Base-by-base conservation (phyloP, 768 basidiomycete species). In the Macrolepiota fuliginosa region DNA sequence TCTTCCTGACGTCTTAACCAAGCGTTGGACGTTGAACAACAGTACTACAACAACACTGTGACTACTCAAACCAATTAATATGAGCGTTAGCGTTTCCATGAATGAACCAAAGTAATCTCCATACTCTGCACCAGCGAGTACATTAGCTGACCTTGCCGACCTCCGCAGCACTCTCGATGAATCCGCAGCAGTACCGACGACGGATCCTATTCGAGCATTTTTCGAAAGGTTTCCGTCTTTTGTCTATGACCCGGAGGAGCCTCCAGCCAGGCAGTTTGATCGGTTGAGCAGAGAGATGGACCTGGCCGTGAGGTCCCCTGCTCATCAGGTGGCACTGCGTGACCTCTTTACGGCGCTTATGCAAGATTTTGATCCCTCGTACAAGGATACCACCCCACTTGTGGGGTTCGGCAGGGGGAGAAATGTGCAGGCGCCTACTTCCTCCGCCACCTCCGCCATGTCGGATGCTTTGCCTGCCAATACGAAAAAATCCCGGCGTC, bases 301-400 rank as follows among this genome's bases (percentile, higher is more conserved):
- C 1, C 74, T 71, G 73, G 32, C 46, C 0, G 22, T 35, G 7
- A 46, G 65, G 0, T 46, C 61, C 9, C 22, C 56, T 1, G 63
- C 58, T 2, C 46, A 53, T 1, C 29, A 70, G 1, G 39, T 47
- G 0, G 72, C 72, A 2, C 63, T 65, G 11, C 7, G 68, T 0
- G 50, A n/a, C 0, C 74, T 75, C 58, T 57, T 73, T n/a, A 61
- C 67, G 39, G 78, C 73, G 0, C 45, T 78, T 24, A 71, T 70
- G 0, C 4, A 57, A 25, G 67, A 72, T n/a, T 80, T 80, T 69
- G 76, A 74, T 40, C 56, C 46, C 15, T 49, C 46, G 2, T 37
- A 36, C n/a, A 46, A 37, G 13, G 35, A 32, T 13, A 7, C 24
- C n/a, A 29, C 17, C 3, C 32, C 25, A 13, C 15, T 37, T 3